These are phyloP conservation scores for Paratrypanosoma confusum DNA, from an alignment of 208 protist species.

Conservation along the genomic window DNA sequence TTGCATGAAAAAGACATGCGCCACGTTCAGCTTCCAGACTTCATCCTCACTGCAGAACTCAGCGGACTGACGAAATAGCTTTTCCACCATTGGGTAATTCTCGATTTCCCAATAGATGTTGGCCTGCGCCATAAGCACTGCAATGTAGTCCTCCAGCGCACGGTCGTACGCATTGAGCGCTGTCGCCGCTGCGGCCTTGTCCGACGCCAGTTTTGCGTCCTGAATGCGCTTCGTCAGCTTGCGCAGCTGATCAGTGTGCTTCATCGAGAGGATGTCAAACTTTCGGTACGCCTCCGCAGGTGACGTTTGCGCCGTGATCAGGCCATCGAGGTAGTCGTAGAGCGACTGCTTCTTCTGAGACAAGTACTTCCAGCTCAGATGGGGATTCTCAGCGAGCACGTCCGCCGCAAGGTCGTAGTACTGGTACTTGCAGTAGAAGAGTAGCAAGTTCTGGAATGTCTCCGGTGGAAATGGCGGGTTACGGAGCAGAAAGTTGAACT, in stretches of 20 bases:
- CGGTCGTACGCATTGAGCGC: conserved; percentile 88
- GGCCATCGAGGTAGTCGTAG: conserved; percentile 93
- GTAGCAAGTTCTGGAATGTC: conserved; percentile 95
- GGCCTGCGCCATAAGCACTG: conserved; percentile 94
- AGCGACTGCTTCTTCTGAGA: conserved; percentile 85
- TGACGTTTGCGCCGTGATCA: conserved; percentile 91
- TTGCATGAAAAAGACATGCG: conserved; percentile 97
- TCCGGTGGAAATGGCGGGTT: conserved; percentile 93
- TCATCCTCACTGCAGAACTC: conserved; percentile 96
- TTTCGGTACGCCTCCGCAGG: conserved; percentile 94
- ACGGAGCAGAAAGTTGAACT: conserved; percentile 94
- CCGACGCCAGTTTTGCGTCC: conserved; percentile 82
- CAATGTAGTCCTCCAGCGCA: conserved; percentile 92
- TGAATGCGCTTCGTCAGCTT: conserved; percentile 93
- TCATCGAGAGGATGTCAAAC: conserved; percentile 92
- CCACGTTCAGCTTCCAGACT: conserved; percentile 96
- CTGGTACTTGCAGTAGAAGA: conserved; percentile 95
- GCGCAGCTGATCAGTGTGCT: conserved; percentile 91
- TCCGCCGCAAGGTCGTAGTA: conserved; percentile 95
- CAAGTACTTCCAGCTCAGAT: conserved; percentile 91
- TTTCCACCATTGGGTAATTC: conserved; percentile 93
- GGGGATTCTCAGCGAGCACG: conserved; percentile 91
- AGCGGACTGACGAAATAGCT: conserved; percentile 90
- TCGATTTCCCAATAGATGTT: conserved; percentile 98
- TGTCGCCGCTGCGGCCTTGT: conserved; percentile 72